Percentiles rank a stretch among this genome's conserved stretches.
Conservation (phyloP, 2,329 filamentous ascomycete genomes). For the Pochonia chlamydosporia region DNA sequence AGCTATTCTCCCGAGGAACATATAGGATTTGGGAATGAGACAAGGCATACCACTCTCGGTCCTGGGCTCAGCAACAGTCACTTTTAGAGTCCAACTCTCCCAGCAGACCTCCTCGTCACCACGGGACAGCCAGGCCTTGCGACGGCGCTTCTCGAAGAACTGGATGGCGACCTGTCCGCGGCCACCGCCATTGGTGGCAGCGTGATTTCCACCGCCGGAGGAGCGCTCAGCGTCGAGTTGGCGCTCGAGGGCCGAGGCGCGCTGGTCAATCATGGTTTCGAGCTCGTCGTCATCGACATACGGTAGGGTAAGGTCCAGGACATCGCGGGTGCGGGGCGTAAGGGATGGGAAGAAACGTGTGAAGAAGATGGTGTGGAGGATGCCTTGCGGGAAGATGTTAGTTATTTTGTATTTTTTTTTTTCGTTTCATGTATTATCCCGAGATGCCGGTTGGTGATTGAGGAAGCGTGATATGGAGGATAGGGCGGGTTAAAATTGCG, state of each 20-base stretch:
- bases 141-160: slow-evolving; percentile 89
- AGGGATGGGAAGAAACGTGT: slow-evolving; percentile 93
- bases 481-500: slow-evolving; percentile 2
- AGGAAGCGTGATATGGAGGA: slow-evolving; percentile 11
- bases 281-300: slow-evolving; percentile 87
- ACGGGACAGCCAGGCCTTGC: slow-evolving; percentile 72
- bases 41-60: slow-evolving; percentile 71
- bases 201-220: slow-evolving; percentile 14
- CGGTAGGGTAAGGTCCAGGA: slow-evolving; percentile 85
- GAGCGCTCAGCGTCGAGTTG: slow-evolving; percentile 61
- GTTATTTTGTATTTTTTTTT: background rate
- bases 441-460: background rate
- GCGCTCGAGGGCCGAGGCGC: slow-evolving; percentile 71
- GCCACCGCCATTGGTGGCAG: slow-evolving; percentile 15
- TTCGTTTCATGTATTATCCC: background rate
- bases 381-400: slow-evolving; percentile 46
- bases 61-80: slow-evolving; percentile 84
- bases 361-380: slow-evolving; percentile 97
- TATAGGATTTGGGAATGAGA: background rate
- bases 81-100: slow-evolving; percentile 92
- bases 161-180: slow-evolving; percentile 74
- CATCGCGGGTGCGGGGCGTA: slow-evolving; percentile 74
- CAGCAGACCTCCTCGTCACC: slow-evolving; percentile 93
- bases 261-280: slow-evolving; percentile 88
- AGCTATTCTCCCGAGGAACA: too few relatives aligned